Base-by-base conservation (phyloP, 2,329 filamentous ascomycete species). In the Hymenoscyphus linearis region DNA sequence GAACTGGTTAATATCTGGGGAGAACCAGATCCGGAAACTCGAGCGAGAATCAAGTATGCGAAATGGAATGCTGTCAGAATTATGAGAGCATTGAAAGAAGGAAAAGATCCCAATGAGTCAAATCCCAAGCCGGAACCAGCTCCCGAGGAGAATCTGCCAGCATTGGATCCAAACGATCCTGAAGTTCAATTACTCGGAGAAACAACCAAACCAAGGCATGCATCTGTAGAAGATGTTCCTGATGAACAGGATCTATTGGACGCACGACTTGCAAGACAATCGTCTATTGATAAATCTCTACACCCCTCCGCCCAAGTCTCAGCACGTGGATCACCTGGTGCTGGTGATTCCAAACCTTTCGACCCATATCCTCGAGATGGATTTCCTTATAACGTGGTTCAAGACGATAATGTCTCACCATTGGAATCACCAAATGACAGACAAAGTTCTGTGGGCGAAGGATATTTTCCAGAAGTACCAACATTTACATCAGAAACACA, bases 31-130 rank as follows among this genome's bases (percentile, higher is more conserved):
- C 76, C 83, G 0, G 92, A 98, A 71, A 85, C 87, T 22, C 81
- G 86, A 44, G 85, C 91, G 59, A 98, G 96, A 79, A 91, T 93
- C 76, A 97, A 96, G 74, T 99, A 91, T 73, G 92, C 93, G 50
- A 99, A 98, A 75, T 99, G 91, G 82, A 96, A 98, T 74, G 93
- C 93, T 2, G 79, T 93, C 37, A 85, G 95, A 61, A 99, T 99
- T 71, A 81, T 90, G 16, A 96, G 91, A 76, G 95, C 95, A 12
- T 83, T 97, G 70, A 95, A 93, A 71, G 90, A 93, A 47, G 92
- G 92, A 59, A 88, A 90, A 66, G 93, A 99, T 71, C 95, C 95
- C 2, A 99, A 99, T 75, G 85, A 88, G 60, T 89, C 90, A 7
- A 98, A 98, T 71, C 93, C 93, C 0, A 85, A 84, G 60, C 80